These are phyloP conservation scores for Scheffersomyces parashehatae DNA, from an alignment of 1,139 yeast genomes.

Conservation along the genomic window DNA sequence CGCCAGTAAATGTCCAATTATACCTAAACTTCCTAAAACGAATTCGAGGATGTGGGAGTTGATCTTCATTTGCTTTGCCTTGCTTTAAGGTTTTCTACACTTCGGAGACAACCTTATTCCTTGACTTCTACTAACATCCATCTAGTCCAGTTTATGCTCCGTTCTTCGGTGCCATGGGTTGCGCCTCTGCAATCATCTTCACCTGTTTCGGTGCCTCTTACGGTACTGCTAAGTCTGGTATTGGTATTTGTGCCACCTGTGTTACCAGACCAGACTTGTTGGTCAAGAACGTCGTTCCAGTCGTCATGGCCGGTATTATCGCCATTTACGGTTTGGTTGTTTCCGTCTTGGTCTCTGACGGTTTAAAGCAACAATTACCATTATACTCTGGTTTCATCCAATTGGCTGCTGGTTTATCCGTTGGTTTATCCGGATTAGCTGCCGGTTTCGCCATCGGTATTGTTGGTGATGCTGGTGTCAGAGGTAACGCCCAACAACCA, in stretches of 20 bases:
- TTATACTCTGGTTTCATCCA: constrained; percentile 97
- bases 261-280: constrained; percentile 95
- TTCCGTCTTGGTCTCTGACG: constrained; percentile 89
- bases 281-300: constrained; percentile 91
- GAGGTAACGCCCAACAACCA: constrained; percentile 96
- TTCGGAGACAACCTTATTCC: too few species aligned
- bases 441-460: constrained; percentile 99
- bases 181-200: constrained; percentile 98
- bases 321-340: constrained; percentile 99
- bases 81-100: constrained; percentile 2
- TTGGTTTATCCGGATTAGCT: constrained; percentile 95
- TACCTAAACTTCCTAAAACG: neutral
- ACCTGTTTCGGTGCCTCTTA: constrained; percentile 99
- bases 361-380: constrained; percentile 88
- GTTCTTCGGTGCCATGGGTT: constrained; percentile 96
- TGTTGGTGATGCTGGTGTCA: constrained; percentile 98
- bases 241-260: constrained; percentile 98
- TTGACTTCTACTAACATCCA: constrained; percentile 18
- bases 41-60: too few species aligned
- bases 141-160: constrained; percentile 82
- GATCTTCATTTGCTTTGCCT: neutral
- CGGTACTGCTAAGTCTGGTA: constrained; percentile 99
- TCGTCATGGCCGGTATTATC: constrained; percentile 99
- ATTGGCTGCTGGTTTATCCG: constrained; percentile 97
- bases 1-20: neutral